Percentiles rank a stretch among this genome's conserved stretches.
Conservation (phyloP, 768 basidiomycete genomes). For the Gautieria morchelliformis region DNA sequence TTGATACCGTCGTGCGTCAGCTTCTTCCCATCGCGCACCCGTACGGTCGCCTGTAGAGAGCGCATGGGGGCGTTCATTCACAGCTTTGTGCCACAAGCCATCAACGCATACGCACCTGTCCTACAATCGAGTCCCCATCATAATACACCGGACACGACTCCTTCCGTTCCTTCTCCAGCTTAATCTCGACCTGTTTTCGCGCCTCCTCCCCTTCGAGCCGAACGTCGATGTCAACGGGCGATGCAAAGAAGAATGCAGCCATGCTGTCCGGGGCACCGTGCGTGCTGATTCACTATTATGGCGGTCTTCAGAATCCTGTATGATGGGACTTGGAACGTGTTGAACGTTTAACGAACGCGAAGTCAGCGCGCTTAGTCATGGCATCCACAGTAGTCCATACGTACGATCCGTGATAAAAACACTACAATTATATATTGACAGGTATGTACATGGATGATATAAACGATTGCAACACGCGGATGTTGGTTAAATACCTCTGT, state of each 20-base stretch:
- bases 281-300: neutral
- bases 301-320: too few relatives aligned
- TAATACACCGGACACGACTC: constrained; percentile 88
- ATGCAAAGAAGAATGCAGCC: constrained; percentile 89
- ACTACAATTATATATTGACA: neutral
- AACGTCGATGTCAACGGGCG: constrained; percentile 86
- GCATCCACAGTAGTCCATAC: neutral
- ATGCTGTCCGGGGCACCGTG: constrained; percentile 24
- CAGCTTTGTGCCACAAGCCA: too few relatives aligned
- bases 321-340: too few relatives aligned
- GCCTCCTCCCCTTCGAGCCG: constrained; percentile 80
- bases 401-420: too few relatives aligned
- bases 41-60: constrained; percentile 60
- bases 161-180: constrained; percentile 79
- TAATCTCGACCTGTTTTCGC: constrained; percentile 83
- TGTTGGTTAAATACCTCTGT: neutral
- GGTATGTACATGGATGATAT: neutral
- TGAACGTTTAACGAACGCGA: neutral
- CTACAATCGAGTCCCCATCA: constrained; percentile 87
- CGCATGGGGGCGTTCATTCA: neutral
- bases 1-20: constrained; percentile 94
- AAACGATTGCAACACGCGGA: neutral
- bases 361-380: neutral
- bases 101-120: constrained; percentile 49
- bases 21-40: constrained; percentile 92